Evolutionary conservation across 2,329 filamentous ascomycete species (phyloP).

Genomic region (Furcasterigmium furcatum): DNA sequence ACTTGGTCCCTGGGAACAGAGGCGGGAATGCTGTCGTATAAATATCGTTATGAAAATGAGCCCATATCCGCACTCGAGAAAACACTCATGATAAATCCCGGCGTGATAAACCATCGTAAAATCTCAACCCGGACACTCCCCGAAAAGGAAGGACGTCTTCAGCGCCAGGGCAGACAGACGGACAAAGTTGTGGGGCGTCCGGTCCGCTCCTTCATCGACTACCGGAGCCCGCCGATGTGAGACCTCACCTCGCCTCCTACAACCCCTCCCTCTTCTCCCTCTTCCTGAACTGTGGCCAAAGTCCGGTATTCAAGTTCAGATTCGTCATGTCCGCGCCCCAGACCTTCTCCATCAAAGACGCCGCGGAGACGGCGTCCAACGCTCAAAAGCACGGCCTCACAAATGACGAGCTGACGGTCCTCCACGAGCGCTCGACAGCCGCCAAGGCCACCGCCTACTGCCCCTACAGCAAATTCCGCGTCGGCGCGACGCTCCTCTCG

Average conservation of each 20-base stretch:
- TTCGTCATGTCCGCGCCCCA: slow-evolving; percentile 9
- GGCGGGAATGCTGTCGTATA: neutral
- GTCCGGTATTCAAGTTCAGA: slow-evolving; percentile 1
- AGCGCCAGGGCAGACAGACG: neutral
- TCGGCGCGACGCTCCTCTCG: slow-evolving; percentile 75
- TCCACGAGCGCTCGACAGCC: slow-evolving; percentile 60
- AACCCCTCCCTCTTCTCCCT: neutral
- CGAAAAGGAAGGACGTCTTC: neutral
- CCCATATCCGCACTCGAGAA: no score
- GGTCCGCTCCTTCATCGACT: neutral
- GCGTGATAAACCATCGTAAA: no score
- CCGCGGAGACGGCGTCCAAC: slow-evolving; percentile 15
- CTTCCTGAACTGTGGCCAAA: neutral
- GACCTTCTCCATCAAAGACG: slow-evolving; percentile 19
- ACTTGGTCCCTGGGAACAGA: no score
- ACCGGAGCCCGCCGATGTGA: neutral
- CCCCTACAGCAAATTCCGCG: slow-evolving; percentile 89
- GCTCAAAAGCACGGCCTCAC: slow-evolving; percentile 49
- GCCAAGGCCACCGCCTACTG: slow-evolving; percentile 84
- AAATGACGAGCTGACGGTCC: slow-evolving; percentile 58
- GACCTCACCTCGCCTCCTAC: neutral
- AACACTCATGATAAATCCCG: neutral
- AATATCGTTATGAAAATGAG: no score
- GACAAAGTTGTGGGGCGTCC: neutral
- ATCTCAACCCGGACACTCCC: neutral